A percentile compares a stretch with the other conserved stretches of the same genome.
Conservation (phyloP, 1,284 basidiomycete species). For the Rugosomyces carneus region DNA sequence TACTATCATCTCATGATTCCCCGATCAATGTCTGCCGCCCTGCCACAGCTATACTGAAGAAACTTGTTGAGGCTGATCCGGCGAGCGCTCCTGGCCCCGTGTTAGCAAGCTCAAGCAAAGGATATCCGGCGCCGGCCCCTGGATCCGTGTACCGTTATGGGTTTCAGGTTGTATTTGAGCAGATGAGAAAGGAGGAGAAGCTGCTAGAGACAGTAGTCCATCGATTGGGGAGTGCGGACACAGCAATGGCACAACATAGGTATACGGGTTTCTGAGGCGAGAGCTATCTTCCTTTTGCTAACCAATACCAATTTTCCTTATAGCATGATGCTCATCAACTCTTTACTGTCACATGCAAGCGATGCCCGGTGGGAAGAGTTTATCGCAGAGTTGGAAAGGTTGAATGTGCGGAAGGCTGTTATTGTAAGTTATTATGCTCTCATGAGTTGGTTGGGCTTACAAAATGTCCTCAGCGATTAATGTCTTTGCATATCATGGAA, state of each 20-base stretch:
- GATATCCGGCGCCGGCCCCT: slow-evolving; percentile 42
- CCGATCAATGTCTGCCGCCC: slow-evolving; percentile 96
- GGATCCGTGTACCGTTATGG: slow-evolving; percentile 77
- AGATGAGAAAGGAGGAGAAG: slow-evolving; percentile 65
- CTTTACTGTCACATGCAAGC: slow-evolving; percentile 72
- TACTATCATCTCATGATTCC: slow-evolving; percentile 70
- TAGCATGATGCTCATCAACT: slow-evolving; percentile 88
- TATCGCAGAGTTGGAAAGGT: slow-evolving; percentile 66
- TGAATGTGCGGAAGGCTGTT: slow-evolving; percentile 81
- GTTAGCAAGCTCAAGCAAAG: slow-evolving; percentile 55
- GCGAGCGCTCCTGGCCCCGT: slow-evolving; percentile 52
- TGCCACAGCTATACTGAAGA: slow-evolving; percentile 89
- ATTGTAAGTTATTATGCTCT: slow-evolving; percentile 48
- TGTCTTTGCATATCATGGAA: slow-evolving; percentile 82
- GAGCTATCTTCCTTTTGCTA: background rate
- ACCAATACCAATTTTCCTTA: background rate
- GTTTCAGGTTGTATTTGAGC: slow-evolving; percentile 75
- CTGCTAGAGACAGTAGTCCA: slow-evolving; percentile 75
- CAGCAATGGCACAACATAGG: slow-evolving; percentile 82
- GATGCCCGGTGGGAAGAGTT: slow-evolving; percentile 77
- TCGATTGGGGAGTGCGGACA: slow-evolving; percentile 76
- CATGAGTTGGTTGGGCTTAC: background rate
- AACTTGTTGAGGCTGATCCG: slow-evolving; percentile 79
- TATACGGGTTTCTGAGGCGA: slow-evolving; percentile 26
- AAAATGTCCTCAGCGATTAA: slow-evolving; percentile 57